Percentiles rank a stretch among this genome's conserved stretches.
Evolutionary conservation across 2,329 filamentous ascomycete genomes (phyloP).

Genomic region (Neopestalotiopsis sp.): DNA sequence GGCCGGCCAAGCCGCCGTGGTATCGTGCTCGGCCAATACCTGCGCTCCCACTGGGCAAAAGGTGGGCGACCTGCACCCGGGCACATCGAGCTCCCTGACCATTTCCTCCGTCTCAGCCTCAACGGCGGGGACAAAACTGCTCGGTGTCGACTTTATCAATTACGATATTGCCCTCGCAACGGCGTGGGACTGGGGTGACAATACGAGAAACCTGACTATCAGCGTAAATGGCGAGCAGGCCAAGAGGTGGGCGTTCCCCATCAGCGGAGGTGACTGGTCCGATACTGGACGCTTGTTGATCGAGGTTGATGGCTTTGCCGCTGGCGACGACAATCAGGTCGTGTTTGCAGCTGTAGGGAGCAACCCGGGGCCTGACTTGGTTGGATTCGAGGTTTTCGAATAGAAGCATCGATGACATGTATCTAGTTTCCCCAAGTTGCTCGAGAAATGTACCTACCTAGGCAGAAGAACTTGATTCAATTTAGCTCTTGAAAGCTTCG

Average conservation of each 20-base stretch:
- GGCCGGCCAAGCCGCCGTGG: constrained; percentile 39
- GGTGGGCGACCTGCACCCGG: constrained; percentile 42
- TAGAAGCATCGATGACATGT: too few species aligned
- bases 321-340: constrained; percentile 43
- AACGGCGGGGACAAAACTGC: constrained; percentile 41
- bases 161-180: constrained; percentile 52
- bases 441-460: too few species aligned
- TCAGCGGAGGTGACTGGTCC: constrained; percentile 56
- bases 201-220: constrained; percentile 56
- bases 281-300: constrained; percentile 52
- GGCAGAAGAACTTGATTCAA: too few species aligned
- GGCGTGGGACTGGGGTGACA: constrained; percentile 50
- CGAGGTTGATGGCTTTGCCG: constrained; percentile 50
- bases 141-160: constrained; percentile 58
- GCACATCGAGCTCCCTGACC: constrained; percentile 35
- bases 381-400: constrained; percentile 46
- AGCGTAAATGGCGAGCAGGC: constrained; percentile 47
- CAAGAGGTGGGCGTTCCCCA: constrained; percentile 55
- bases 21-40: constrained; percentile 41
- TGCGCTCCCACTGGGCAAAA: constrained; percentile 51
- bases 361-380: constrained; percentile 46
- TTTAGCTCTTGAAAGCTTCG: too few species aligned
- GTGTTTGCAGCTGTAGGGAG: constrained; percentile 37
- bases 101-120: constrained; percentile 40
- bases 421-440: too few species aligned